Base-by-base conservation (phyloP, 2,329 filamentous ascomycete species). In the Helminthosporium solani region DNA sequence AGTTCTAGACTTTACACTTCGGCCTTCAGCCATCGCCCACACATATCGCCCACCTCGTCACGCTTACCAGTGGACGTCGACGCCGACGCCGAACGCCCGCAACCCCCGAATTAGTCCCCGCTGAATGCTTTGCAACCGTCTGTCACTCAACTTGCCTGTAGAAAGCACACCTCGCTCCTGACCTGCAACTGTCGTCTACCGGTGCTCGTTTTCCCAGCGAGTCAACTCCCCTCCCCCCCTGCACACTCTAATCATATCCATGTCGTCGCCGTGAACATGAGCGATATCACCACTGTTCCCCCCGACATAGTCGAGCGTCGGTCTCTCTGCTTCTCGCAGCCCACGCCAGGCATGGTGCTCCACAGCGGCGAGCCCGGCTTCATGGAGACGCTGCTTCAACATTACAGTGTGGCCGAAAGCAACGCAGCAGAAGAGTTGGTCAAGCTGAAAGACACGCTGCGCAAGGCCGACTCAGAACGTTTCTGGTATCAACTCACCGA, bases 401-500 rank as follows among this genome's bases (percentile, higher is more conserved):
- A 69, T 28, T 71, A 64, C 56, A 46, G 60, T 12, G 68, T 70
- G 4, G 71, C 74, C 9, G 82, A 87, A 63, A 83, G 73, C 67
- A 79, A 80, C 63, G 82, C 82, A 30, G 73, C 80, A 34, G 83
- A 87, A 64, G 73, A 76, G 40, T 66, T 87, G 40, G 75, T 85
- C 20, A 67, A 72, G 21, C 72, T 88, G 46, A 88, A 88, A 66
- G 66, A 72, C 40, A 69, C 70, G 15, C 68, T 88, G 15, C 74
- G 76, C 40, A 70, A 70, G 16, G 72, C 79, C 40, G 75, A 79
- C 40, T 77, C 75, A 2, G 78, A 83, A 48, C 74, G 78, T 40
- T 87, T 88, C 68, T 88, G 84, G 84, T 72, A 71, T 35, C 70
- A 78, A 18, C 70, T 87, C 46, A 81, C 86, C 70, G 79, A 85